A percentile compares a stretch with the other conserved stretches of the same genome.
These are phyloP conservation scores for Magnusiomyces magnusii DNA, from an alignment of 1,139 yeast genomes.

Conservation along the genomic window DNA sequence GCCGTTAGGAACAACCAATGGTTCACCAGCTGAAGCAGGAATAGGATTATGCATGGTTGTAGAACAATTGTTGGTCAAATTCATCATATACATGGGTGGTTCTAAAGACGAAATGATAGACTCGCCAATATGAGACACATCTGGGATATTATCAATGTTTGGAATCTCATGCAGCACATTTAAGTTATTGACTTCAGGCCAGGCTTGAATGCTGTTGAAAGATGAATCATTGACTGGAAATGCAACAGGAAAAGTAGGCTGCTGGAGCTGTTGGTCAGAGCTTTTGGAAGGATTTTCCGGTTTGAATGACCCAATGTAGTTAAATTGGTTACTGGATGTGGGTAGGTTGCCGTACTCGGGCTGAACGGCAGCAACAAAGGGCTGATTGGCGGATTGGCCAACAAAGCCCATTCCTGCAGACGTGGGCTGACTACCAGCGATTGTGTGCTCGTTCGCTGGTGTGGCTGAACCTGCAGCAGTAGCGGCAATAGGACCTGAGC, in stretches of 20 bases:
- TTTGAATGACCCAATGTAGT: not conserved
- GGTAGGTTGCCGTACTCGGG: not conserved
- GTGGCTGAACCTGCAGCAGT: not conserved
- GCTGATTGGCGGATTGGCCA: not conserved
- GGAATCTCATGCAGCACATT: not conserved
- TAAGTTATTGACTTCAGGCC: not conserved
- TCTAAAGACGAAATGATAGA: not conserved
- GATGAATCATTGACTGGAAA: not conserved
- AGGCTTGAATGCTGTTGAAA: not conserved
- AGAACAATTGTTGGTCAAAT: not conserved
- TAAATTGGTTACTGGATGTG: not conserved
- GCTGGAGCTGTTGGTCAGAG: not conserved
- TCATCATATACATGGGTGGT: constrained; percentile 2
- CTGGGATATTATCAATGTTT: not conserved
- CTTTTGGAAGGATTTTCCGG: not conserved
- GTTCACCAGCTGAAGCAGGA: not conserved
- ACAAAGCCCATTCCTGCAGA: not conserved
- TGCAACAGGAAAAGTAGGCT: not conserved
- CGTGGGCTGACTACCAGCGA: not conserved
- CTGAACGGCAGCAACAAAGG: not conserved
- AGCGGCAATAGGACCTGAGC: not conserved
- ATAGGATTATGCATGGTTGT: not conserved
- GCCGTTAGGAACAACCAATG: not conserved
- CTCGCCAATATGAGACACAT: not conserved
- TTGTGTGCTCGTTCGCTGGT: not conserved